Base-by-base conservation (phyloP, 805 yeast genomes). In the Candida maesae region DNA sequence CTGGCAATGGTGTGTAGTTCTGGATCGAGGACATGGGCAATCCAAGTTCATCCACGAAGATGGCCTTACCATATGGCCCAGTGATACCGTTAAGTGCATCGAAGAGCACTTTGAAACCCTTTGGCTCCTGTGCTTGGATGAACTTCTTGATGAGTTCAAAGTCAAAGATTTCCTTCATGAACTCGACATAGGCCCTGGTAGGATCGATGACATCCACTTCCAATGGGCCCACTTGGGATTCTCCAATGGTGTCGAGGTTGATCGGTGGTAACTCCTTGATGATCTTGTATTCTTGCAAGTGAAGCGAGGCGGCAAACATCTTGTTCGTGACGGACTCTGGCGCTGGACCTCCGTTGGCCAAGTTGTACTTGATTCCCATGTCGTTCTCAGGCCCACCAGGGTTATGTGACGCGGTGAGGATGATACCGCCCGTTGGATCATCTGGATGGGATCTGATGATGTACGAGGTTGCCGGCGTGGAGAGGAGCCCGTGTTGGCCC, bases 391-490 rank as follows among this genome's bases (percentile, higher is more conserved):
- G 96, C 8, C 98, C 97, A 61, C 99, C 99, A 14, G 99, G 99
- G 65, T 91, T 91, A 66, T 91, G 99, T 18, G 95, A 84, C 2
- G 98, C 98, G 8, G 99, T 91, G 58, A 91, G 72, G 51, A 93
- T 87, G 66, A 91, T 91, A 47, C 98, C 98, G 47, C 98, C 99
- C 11, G 96, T 88, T 44, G 82, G 78, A 25, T 58, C 58, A 24
- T 62, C 67, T 2, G 29, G 27, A 49, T 71, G 71, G 45, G 79
- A 77, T 64, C 99, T 78, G 54, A 91, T 93, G 42, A 93, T 70
- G 60, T 89, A 87, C n/a, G 96, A 86, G 16, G 96, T 91, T 14
- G 98, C 97, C 1, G 98, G 99, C 4, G 99, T 93, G 16, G 96
- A 86, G 39, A 93, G 70, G 44, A 93, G 72, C 16, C 97, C 97